Base-by-base conservation (phyloP, 768 basidiomycete species). In the Amanita rubescens region DNA sequence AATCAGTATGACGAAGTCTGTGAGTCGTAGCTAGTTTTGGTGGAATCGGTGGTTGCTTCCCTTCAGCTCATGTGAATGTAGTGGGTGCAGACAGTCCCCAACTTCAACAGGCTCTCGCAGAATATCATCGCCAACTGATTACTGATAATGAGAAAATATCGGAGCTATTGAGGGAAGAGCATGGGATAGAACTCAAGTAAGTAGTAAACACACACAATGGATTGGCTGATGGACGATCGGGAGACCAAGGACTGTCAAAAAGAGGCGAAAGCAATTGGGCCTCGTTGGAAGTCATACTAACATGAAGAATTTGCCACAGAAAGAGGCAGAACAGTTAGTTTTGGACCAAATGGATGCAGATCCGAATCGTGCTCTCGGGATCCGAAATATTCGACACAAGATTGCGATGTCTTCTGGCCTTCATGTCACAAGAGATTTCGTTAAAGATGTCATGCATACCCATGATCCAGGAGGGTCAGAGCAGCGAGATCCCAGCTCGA, bases 381-480 rank as follows among this genome's bases (percentile, higher is more conserved):
- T 59, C 0, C 55, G 49, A 3, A 60, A 55, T 11, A 57, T 62
- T 19, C 37, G 54, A 51, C 48, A 55, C 11, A 55, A 55, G 15
- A 44, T 64, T 5, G 60, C 57, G 5, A 54, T 53, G 58, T 65
- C 27, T 44, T 38, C 0, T 33, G 19, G 19, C 14, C 19, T 3
- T 3, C 19, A 43, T 4, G 5, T 43, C 42, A 43, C 27, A 8
- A 30, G 67, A 20, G n/a, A 44, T 24, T 44, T 19, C 20, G 43
- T 44, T 24, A 24, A 3, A 24, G 20, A 24, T 1, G 20, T 44
- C 5, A 44, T 44, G 43, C 20, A 44, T 24, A 24, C 20, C 6
- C 43, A 44, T n/a, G 10, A 61, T 44, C 34, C 54, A 1, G 64
- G 63, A 19, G 68, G 62, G 0, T 72, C 73, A 56, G 50, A 35